Conservation (phyloP, 306 rosid species). For the Cicer cuneatum region DNA sequence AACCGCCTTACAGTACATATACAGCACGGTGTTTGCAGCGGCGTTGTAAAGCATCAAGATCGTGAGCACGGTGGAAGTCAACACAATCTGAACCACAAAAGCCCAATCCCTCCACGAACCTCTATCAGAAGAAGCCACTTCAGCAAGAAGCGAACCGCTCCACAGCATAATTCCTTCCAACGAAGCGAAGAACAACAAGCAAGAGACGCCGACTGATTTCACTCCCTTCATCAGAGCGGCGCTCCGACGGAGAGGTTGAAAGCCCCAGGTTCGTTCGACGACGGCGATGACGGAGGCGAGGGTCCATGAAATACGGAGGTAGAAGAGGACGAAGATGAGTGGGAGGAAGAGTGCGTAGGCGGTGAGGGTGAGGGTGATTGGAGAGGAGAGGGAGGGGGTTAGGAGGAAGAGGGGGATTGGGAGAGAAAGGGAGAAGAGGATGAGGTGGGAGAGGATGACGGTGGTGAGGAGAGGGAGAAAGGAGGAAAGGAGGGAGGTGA, state of each 20-base stretch:
- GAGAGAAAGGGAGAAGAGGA: slow-evolving; percentile 21
- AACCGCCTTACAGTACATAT: slow-evolving; percentile 57
- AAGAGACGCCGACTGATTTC: slow-evolving; percentile 48
- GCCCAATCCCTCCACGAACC: slow-evolving; percentile 58
- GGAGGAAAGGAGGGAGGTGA: slow-evolving; percentile 51
- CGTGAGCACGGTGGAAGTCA: slow-evolving; percentile 53
- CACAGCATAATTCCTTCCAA: slow-evolving; percentile 46
- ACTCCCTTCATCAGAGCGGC: slow-evolving; percentile 51
- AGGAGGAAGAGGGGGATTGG: slow-evolving; percentile 18
- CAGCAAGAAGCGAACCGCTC: slow-evolving; percentile 35
- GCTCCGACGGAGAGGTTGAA: slow-evolving; percentile 54
- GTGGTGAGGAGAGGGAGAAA: slow-evolving; percentile 58
- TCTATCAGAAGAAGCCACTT: not conserved
- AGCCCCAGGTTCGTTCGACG: slow-evolving; percentile 59
- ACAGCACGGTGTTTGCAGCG: slow-evolving; percentile 57
- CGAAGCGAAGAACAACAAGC: slow-evolving; percentile 50
- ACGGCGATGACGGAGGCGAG: slow-evolving; percentile 54
- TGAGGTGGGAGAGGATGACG: slow-evolving; percentile 36
- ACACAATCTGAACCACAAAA: slow-evolving; percentile 60
- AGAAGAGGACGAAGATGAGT: slow-evolving; percentile 33
- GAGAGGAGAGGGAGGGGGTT: slow-evolving; percentile 44
- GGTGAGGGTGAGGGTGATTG: slow-evolving; percentile 33
- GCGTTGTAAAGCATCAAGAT: slow-evolving; percentile 55
- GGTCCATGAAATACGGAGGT: slow-evolving; percentile 62
- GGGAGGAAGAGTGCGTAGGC: not conserved